Base-by-base conservation (phyloP, 495 filamentous ascomycete species). In the Lophium mytilinum region DNA sequence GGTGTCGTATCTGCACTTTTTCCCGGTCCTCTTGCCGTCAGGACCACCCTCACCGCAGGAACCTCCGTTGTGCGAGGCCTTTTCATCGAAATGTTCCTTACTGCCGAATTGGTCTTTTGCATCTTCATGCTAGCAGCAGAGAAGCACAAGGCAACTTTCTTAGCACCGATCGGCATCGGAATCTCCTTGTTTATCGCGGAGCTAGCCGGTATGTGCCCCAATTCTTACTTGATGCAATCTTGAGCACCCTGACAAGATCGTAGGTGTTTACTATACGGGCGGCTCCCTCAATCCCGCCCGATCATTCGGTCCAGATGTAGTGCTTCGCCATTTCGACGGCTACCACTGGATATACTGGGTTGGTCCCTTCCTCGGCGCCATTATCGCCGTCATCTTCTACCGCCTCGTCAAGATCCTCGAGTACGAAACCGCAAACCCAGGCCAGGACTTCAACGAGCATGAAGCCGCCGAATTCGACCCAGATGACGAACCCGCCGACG, bases 71-170 rank as follows among this genome's bases (percentile, higher is more conserved):
- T 74, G 0, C 84, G 87, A 61, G 87, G 87, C 4, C 69, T 90
- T 12, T 80, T 90, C 69, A 88, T 93, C 55, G 89, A 93, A 71
- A 78, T 87, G 73, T 85, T 95, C 58, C 76, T 92, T 11, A 93
- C 89, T 0, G 79, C 85, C 1, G 79, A 89, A 68, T 72, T 95
- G 34, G 81, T 90, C 17, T 82, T 91, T 53, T 79, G 86, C 6
- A 84, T 92, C 35, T 86, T 91, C 71, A 89, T 94, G 80, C 71
- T 93, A 47, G 88, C 89, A 3, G 84, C 83, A 14, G 88, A 91
- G 69, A 93, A 91, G 71, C 86, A 90, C 68, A 85, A 86, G 63
- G 83, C 76, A 5, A 93, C 89, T 0, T 90, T 80, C 61, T 72
- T 90, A 11, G 89, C 89, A 0, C 89, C 89, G 0, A 76, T 92